Conservation (phyloP, 495 filamentous ascomycete genomes). For the Hypoxylon fuscum region DNA sequence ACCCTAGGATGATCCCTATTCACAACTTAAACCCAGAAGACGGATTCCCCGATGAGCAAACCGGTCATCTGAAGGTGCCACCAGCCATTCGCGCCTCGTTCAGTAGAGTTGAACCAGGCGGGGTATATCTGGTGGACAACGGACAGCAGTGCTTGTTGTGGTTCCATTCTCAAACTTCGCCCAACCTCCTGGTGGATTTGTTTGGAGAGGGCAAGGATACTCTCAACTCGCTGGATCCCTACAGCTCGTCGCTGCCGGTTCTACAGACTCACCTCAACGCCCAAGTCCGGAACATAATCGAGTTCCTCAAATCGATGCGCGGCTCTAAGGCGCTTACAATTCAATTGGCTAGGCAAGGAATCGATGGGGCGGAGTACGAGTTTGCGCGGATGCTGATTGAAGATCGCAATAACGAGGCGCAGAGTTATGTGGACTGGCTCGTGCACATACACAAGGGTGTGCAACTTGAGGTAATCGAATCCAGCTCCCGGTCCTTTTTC, state of each 20-base stretch:
- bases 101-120: constrained; percentile 89
- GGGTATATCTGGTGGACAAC: constrained; percentile 97
- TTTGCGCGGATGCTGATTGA: constrained; percentile 91
- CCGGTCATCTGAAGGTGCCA: constrained; percentile 86
- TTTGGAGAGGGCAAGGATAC: constrained; percentile 80
- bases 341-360: constrained; percentile 89
- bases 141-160: constrained; percentile 90
- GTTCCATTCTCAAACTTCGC: constrained; percentile 81
- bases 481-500: constrained; percentile 4
- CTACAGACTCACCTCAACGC: constrained; percentile 94
- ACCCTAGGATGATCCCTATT: constrained; percentile 90
- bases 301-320: constrained; percentile 81
- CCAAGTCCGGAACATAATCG: constrained; percentile 91
- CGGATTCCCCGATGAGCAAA: constrained; percentile 83
- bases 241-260: constrained; percentile 75
- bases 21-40: constrained; percentile 89
- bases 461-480: constrained; percentile 77
- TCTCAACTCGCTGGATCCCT: constrained; percentile 81
- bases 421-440: constrained; percentile 98
- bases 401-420: constrained; percentile 96
- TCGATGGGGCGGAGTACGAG: constrained; percentile 96
- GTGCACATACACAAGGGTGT: constrained; percentile 94
- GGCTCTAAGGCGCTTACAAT: constrained; percentile 89
- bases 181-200: constrained; percentile 86
- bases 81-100: constrained; percentile 84